These are phyloP conservation scores for Pleurotus djamor DNA, from an alignment of 768 basidiomycete species.

Conservation along the genomic window DNA sequence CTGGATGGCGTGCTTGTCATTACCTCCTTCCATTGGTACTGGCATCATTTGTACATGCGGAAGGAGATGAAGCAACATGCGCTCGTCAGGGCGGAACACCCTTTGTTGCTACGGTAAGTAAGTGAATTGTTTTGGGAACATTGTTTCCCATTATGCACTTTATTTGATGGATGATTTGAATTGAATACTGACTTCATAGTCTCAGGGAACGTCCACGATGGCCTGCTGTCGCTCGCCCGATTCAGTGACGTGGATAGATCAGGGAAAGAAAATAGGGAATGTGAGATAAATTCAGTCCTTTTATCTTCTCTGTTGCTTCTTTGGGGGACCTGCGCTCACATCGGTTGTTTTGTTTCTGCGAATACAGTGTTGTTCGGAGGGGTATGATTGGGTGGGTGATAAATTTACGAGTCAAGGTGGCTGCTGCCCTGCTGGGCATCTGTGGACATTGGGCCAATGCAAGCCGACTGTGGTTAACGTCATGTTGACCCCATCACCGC, in stretches of 20 bases:
- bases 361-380: neutral
- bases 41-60: neutral
- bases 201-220: neutral
- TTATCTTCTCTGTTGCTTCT: neutral
- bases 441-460: neutral
- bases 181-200: neutral
- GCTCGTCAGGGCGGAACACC: neutral
- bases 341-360: neutral
- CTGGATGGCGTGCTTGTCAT: neutral
- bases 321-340: too few species aligned
- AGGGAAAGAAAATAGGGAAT: neutral
- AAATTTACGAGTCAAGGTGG: neutral
- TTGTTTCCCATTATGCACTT: neutral
- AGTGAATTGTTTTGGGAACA: neutral
- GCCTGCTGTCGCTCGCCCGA: neutral
- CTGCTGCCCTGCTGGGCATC: neutral
- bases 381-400: neutral
- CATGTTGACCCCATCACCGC: neutral
- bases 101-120: neutral
- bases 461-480: neutral
- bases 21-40: neutral
- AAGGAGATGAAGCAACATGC: neutral
- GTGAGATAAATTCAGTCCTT: neutral
- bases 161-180: neutral
- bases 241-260: slow-evolving; percentile 3